Evolutionary conservation across 371 early-diverging fungal species (phyloP).

Genomic region (Lichtheimia corymbifera): DNA sequence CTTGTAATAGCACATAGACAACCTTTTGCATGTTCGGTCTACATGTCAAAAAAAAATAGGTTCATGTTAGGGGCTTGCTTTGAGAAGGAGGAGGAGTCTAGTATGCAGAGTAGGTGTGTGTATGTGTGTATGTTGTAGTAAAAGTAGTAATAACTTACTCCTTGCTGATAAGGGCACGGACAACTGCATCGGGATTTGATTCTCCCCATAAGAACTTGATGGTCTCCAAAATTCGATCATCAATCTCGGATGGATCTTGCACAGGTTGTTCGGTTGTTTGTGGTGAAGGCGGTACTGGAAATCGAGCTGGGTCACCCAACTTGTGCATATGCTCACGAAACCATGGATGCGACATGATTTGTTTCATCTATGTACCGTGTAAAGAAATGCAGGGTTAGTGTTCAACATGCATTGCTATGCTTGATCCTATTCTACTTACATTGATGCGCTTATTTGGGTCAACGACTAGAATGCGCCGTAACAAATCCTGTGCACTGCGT

Average conservation of each 20-base stretch:
- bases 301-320: slow-evolving; percentile 14
- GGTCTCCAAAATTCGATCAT: slow-evolving; percentile 37
- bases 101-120: background rate
- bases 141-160: slow-evolving; percentile 26
- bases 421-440: slow-evolving; percentile 22
- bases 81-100: background rate
- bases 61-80: too few species aligned
- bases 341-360: slow-evolving; percentile 40
- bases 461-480: slow-evolving; percentile 47
- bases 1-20: slow-evolving; percentile 49
- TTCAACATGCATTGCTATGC: background rate
- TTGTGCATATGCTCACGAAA: slow-evolving; percentile 21
- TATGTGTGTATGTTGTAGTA: background rate
- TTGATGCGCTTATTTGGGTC: slow-evolving; percentile 45
- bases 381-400: background rate
- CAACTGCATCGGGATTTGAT: slow-evolving; percentile 31
- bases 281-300: slow-evolving; percentile 33
- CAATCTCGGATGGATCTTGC: slow-evolving; percentile 26
- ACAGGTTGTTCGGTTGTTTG: slow-evolving; percentile 32
- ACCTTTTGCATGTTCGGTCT: slow-evolving; percentile 59
- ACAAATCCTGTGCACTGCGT: slow-evolving; percentile 63
- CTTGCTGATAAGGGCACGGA: slow-evolving; percentile 43
- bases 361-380: slow-evolving; percentile 22
- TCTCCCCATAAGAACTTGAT: slow-evolving; percentile 45
- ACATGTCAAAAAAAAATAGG: background rate